These are phyloP conservation scores for Lippia alba DNA, from an alignment of 305 asterid genomes.

Conservation along the genomic window DNA sequence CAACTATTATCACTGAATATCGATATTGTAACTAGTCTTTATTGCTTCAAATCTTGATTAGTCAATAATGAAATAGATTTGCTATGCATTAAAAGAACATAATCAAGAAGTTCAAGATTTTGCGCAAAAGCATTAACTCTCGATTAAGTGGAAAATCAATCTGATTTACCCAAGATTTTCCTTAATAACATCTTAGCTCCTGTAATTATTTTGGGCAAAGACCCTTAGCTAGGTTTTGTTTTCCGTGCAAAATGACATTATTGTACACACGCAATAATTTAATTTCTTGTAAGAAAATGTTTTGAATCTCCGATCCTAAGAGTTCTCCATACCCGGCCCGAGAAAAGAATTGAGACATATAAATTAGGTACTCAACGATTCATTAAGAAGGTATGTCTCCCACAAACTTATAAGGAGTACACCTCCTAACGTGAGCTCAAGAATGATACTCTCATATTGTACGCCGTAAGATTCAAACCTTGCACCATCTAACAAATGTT, in stretches of 20 bases:
- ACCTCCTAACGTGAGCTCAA: too few species aligned
- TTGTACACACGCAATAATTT: not conserved
- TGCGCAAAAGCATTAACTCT: not conserved
- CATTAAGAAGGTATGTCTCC: too few species aligned
- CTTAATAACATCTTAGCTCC: not conserved
- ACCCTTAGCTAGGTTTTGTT: not conserved
- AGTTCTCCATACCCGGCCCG: too few species aligned
- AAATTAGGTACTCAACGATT: too few species aligned
- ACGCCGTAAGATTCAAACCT: too few species aligned
- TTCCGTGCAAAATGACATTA: not conserved
- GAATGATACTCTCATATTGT: too few species aligned
- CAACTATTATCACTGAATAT: not conserved
- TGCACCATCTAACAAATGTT: too few species aligned
- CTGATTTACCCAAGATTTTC: not conserved
- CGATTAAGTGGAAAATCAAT: not conserved
- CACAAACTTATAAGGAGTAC: too few species aligned
- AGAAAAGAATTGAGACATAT: too few species aligned
- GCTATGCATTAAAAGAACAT: not conserved
- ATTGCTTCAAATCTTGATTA: not conserved
- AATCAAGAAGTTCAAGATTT: not conserved
- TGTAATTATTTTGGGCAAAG: not conserved
- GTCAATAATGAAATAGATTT: not conserved
- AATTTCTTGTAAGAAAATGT: too few species aligned
- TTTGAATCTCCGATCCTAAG: too few species aligned
- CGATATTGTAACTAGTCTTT: not conserved